Base-by-base conservation (phyloP, 2,329 filamentous ascomycete genomes). In the Verruconis gallopava region DNA sequence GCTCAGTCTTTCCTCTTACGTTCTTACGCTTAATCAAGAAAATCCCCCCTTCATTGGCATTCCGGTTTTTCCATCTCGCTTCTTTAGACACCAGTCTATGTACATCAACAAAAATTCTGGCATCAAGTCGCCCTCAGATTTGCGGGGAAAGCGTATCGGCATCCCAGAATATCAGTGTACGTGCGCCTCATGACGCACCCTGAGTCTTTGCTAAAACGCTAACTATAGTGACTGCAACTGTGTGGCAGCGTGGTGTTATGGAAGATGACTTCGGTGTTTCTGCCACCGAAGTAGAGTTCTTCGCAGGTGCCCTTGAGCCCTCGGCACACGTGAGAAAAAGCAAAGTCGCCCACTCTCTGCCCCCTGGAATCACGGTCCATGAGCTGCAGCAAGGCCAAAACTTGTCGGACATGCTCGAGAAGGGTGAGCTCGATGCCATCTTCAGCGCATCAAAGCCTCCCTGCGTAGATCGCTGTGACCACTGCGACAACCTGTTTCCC, bases 151-250 rank as follows among this genome's bases (percentile, higher is more conserved):
- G 44, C 51, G 46, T 14, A 53, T 62, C 32, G 58, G 59, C 6
- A 55, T n/a, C n/a, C n/a, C n/a, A n/a, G n/a, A n/a, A n/a, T n/a
- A n/a, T n/a, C n/a, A n/a, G n/a, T n/a, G n/a, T n/a, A n/a, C n/a
- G n/a, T n/a, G n/a, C n/a, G n/a, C n/a, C n/a, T n/a, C n/a, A n/a
- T n/a, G n/a, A n/a, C n/a, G n/a, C n/a, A n/a, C n/a, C n/a, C n/a
- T n/a, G n/a, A n/a, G n/a, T n/a, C n/a, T 62, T 0, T 58, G 56
- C 46, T 46, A 56, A 14, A 61, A 62, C 47, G 60, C 58, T 15
- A 60, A 61, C 59, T 61, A n/a, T n/a, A n/a, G n/a, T n/a, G n/a
- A n/a, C 59, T 3, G 59, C 59, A 6, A 58, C 57, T 1, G 59
- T 62, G 5, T 62, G 56, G 55, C 54, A 57, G 6, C 47, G 59